These are phyloP conservation scores for Epichloe elymi DNA, from an alignment of 2,329 filamentous ascomycete genomes.

Conservation along the genomic window DNA sequence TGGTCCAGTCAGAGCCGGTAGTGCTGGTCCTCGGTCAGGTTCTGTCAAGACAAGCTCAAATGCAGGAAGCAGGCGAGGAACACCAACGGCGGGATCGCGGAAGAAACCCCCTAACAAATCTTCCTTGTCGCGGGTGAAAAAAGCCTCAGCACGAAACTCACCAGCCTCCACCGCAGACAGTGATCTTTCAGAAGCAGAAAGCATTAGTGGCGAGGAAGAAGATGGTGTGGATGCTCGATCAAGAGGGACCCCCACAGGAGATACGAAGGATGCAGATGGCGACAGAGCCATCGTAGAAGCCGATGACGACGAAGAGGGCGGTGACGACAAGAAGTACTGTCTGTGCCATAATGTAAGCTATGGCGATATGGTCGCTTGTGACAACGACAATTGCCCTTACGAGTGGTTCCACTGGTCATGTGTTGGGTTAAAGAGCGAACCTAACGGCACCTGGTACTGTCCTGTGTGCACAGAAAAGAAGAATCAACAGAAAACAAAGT, in stretches of 20 bases:
- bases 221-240: slow-evolving; percentile 23
- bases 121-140: slow-evolving; percentile 49
- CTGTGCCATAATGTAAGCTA: slow-evolving; percentile 73
- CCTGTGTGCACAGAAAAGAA: slow-evolving; percentile 45
- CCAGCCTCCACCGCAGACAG: slow-evolving; percentile 51
- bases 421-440: slow-evolving; percentile 54
- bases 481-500: slow-evolving; percentile 29
- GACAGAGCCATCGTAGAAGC: slow-evolving; percentile 43
- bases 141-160: slow-evolving; percentile 43
- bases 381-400: slow-evolving; percentile 67
- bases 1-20: slow-evolving; percentile 37
- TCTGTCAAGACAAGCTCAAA: slow-evolving; percentile 30
- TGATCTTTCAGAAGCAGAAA: slow-evolving; percentile 51
- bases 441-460: slow-evolving; percentile 55
- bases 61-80: slow-evolving; percentile 33
- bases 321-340: slow-evolving; percentile 72
- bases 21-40: slow-evolving; percentile 42
- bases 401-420: slow-evolving; percentile 85
- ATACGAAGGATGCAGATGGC: slow-evolving; percentile 28
- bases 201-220: slow-evolving; percentile 39
- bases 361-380: slow-evolving; percentile 81
- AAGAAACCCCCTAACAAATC: slow-evolving; percentile 46
- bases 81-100: slow-evolving; percentile 28
- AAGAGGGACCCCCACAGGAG: slow-evolving; percentile 18
- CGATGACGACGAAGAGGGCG: slow-evolving; percentile 53